These are phyloP conservation scores for Fraxinus quadrangulata DNA, from an alignment of 257 asterid species.

Conservation along the genomic window DNA sequence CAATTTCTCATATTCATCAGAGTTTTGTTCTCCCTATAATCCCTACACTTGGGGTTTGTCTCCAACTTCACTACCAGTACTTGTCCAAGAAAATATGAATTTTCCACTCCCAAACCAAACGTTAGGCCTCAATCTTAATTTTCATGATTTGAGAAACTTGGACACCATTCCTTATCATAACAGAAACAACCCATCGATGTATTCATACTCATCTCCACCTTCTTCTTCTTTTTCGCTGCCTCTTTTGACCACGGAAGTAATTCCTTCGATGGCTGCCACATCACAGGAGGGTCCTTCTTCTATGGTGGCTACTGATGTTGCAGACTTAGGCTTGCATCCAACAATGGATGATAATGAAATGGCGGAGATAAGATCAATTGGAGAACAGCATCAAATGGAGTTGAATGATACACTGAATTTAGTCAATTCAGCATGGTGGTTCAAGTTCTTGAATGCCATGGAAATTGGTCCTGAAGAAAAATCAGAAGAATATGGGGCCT, in stretches of 20 bases:
- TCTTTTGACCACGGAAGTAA: conserved; percentile 32
- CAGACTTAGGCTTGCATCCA: conserved; percentile 58
- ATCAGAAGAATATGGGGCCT: conserved; percentile 32
- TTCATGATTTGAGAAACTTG: conserved; percentile 66
- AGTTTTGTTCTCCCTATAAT: conserved; percentile 46
- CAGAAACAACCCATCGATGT: conserved; percentile 42
- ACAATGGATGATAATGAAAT: conserved; percentile 81
- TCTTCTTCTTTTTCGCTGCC: conserved; percentile 34
- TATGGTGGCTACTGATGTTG: not conserved
- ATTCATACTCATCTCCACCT: conserved; percentile 58
- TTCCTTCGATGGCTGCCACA: conserved; percentile 35
- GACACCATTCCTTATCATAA: conserved; percentile 43
- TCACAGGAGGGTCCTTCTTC: conserved; percentile 19
- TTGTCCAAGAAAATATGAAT: conserved; percentile 53
- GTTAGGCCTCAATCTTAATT: conserved; percentile 84
- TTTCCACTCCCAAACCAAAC: conserved; percentile 81
- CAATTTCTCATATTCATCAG: conserved; percentile 30
- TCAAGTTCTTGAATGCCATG: conserved; percentile 67
- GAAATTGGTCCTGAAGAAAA: conserved; percentile 55
- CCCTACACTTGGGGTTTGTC: conserved; percentile 45
- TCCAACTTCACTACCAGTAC: conserved; percentile 47
- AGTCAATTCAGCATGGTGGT: conserved; percentile 91
- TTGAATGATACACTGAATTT: conserved; percentile 83
- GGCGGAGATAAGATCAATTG: conserved; percentile 87
- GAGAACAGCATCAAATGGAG: conserved; percentile 87